Percentiles rank a stretch among this genome's conserved stretches.
phyloP scores from a whole-genome alignment of 768 basidiomycete species.

The Russula abietina region DNA sequence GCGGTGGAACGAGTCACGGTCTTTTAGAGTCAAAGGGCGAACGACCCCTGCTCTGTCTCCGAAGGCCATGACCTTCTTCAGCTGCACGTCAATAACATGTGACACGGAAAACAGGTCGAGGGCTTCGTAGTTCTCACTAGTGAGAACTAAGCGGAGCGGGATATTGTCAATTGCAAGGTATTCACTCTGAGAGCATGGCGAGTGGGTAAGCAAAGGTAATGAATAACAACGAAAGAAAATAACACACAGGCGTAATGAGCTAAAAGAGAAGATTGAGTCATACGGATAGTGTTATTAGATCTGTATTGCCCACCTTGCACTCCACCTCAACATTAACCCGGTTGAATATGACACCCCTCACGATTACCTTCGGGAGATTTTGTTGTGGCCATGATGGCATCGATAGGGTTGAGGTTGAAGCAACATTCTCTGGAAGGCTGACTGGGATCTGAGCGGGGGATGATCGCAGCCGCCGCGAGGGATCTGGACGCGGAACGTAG shows the following conservation, averaged over 20 bases:
- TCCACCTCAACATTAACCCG: slow-evolving; percentile 10
- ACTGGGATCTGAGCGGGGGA: background rate
- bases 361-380: background rate
- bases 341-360: slow-evolving; percentile 11
- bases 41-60: slow-evolving; percentile 6
- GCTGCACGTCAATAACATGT: slow-evolving; percentile 12
- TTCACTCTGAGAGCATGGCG: background rate
- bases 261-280: background rate
- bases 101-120: slow-evolving; percentile 13
- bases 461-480: background rate
- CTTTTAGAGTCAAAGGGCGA: background rate
- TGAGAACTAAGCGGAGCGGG: slow-evolving; percentile 14
- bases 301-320: slow-evolving; percentile 9
- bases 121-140: background rate
- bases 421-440: background rate
- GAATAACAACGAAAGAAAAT: background rate
- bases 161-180: slow-evolving; percentile 6
- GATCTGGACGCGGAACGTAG: background rate
- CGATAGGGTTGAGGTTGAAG: background rate
- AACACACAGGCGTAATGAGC: slow-evolving; percentile 11
- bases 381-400: slow-evolving; percentile 6
- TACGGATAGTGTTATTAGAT: background rate
- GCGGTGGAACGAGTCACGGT: background rate
- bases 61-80: slow-evolving; percentile 16
- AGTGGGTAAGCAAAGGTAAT: background rate